Percentiles rank a stretch among this genome's conserved stretches.
Conservation (phyloP, 805 yeast genomes). For the Kockiozyma suomiensis region DNA sequence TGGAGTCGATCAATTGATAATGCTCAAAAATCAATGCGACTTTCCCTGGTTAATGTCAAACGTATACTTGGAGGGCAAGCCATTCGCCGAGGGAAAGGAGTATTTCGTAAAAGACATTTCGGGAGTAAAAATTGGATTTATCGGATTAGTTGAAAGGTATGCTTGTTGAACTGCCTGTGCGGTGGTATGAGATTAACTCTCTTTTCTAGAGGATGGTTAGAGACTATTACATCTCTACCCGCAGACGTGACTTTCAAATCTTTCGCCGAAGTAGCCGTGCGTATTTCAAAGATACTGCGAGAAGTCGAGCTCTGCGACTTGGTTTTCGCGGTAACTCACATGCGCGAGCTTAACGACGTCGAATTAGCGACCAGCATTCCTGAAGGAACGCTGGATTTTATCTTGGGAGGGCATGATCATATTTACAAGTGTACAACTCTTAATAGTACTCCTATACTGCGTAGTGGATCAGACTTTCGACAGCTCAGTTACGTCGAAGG, state of each 20-base stretch:
- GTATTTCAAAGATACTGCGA: slow-evolving; percentile 23
- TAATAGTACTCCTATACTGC: slow-evolving; percentile 29
- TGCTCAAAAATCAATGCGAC: slow-evolving; percentile 24
- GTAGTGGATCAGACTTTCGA: slow-evolving; percentile 35
- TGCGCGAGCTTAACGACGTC: slow-evolving; percentile 36
- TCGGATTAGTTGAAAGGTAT: slow-evolving; percentile 34
- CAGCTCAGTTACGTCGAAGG: slow-evolving; percentile 35
- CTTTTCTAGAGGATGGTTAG: slow-evolving; percentile 35
- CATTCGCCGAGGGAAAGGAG: slow-evolving; percentile 27
- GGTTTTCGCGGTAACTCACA: slow-evolving; percentile 35
- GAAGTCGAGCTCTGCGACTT: slow-evolving; percentile 31
- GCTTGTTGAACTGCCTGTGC: not conserved
- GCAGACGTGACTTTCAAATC: slow-evolving; percentile 22
- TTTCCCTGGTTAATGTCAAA: slow-evolving; percentile 36
- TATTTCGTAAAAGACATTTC: slow-evolving; percentile 18
- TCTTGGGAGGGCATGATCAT: slow-evolving; percentile 36
- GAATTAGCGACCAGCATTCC: slow-evolving; percentile 30
- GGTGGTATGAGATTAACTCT: not conserved
- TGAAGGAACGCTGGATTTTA: slow-evolving; percentile 31
- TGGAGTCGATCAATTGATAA: slow-evolving; percentile 32
- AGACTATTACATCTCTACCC: slow-evolving; percentile 33
- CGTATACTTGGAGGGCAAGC: slow-evolving; percentile 17
- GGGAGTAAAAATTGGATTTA: slow-evolving; percentile 30
- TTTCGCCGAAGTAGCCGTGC: slow-evolving; percentile 23
- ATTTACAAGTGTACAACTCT: slow-evolving; percentile 29